Evolutionary conservation across 495 filamentous ascomycete genomes (phyloP).

Genomic region (Xylaria intraflava): DNA sequence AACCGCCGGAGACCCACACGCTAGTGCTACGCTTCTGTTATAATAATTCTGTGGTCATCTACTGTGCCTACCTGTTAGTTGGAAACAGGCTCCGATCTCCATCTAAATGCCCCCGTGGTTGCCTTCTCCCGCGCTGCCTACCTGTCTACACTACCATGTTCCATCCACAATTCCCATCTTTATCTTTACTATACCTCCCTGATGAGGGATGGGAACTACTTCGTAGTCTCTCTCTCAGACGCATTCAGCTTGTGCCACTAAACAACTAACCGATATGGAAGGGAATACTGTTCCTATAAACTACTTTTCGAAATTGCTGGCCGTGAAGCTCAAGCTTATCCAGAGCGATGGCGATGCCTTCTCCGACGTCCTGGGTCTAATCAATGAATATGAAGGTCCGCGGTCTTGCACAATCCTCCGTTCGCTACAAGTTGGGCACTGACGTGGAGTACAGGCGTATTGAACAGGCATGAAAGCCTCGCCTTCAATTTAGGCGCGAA

Average conservation of each 20-base stretch:
- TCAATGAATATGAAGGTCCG: constrained; percentile 66
- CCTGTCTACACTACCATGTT: constrained; percentile 3
- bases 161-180: background rate
- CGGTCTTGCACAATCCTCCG: background rate
- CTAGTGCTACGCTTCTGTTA: constrained; percentile 10
- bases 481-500: constrained; percentile 79
- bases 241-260: background rate
- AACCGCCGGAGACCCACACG: constrained; percentile 8
- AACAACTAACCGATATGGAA: constrained; percentile 20
- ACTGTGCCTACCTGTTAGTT: background rate
- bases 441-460: constrained; percentile 46
- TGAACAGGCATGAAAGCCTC: constrained; percentile 78
- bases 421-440: background rate
- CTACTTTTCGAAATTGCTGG: constrained; percentile 51
- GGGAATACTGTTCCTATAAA: constrained; percentile 65
- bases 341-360: constrained; percentile 40
- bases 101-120: too few species aligned
- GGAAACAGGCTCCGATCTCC: background rate
- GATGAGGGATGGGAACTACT: background rate
- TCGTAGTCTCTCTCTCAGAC: background rate
- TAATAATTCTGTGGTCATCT: too few species aligned
- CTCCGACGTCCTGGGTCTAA: constrained; percentile 50
- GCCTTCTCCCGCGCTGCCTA: background rate
- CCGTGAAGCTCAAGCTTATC: constrained; percentile 37
- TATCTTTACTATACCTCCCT: background rate